Conservation (phyloP, 495 filamentous ascomycete genomes). For the Aspergillus coremiiformis region DNA sequence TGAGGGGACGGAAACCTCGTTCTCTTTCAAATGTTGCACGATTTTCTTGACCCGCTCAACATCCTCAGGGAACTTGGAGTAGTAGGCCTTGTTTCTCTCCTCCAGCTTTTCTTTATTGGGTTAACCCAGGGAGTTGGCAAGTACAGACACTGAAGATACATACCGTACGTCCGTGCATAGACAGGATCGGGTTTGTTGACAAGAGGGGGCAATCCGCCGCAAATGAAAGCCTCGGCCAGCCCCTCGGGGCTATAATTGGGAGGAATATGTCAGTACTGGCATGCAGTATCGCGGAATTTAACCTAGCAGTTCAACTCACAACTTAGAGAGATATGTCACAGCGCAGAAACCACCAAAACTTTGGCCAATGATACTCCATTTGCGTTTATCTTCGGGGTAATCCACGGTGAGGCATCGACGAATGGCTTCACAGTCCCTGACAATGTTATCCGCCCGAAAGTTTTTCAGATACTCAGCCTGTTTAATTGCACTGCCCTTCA, state of each 20-base stretch:
- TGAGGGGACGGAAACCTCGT: constrained; percentile 52
- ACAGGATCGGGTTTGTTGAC: constrained; percentile 64
- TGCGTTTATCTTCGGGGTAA: constrained; percentile 60
- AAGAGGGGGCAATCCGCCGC: constrained; percentile 75
- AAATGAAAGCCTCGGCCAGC: constrained; percentile 72
- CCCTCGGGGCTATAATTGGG: constrained; percentile 52
- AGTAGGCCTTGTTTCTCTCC: constrained; percentile 66
- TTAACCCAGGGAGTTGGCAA: constrained; percentile 6
- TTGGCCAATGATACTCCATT: constrained; percentile 83
- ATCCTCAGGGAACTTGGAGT: constrained; percentile 80
- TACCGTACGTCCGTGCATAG: constrained; percentile 61
- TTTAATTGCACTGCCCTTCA: constrained; percentile 51
- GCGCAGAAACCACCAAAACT: constrained; percentile 86
- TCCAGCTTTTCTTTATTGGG: constrained; percentile 46
- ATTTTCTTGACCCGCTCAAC: constrained; percentile 61
- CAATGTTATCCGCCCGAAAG: constrained; percentile 85
- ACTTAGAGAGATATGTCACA: constrained; percentile 72
- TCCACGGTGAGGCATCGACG: constrained; percentile 62
- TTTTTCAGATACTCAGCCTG: constrained; percentile 79
- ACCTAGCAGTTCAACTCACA: constrained; percentile 32
- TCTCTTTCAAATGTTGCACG: constrained; percentile 51
- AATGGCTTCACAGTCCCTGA: constrained; percentile 83
- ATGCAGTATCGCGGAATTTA: background rate
- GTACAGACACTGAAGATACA: background rate
- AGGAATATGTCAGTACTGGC: constrained; percentile 4